Conservation (phyloP, 2,329 filamentous ascomycete genomes). For the Sporothrix phasma region DNA sequence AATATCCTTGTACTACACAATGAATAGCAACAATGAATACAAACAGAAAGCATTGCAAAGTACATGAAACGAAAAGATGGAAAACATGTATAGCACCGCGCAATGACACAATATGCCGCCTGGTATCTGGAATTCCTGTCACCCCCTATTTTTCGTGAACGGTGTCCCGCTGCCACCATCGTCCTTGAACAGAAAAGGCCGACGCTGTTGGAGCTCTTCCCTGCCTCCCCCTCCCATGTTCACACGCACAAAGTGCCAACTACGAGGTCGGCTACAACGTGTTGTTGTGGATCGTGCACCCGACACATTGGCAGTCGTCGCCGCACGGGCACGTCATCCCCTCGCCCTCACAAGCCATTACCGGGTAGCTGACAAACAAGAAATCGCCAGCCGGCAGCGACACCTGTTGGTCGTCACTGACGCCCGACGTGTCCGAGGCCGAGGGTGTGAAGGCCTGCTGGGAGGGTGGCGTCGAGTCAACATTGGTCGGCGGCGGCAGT, state of each 20-base stretch:
- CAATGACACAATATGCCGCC: background rate
- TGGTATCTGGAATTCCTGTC: background rate
- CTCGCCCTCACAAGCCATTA: conserved; percentile 20
- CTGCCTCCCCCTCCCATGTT: background rate
- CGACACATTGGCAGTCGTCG: conserved; percentile 55
- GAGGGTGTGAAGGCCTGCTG: conserved; percentile 37
- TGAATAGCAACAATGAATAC: background rate
- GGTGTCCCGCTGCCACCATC: too few species aligned
- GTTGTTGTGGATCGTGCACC: conserved; percentile 56
- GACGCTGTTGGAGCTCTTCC: conserved; percentile 4
- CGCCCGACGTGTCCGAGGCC: conserved; percentile 31
- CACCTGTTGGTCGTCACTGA: conserved; percentile 42
- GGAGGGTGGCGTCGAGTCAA: conserved; percentile 21
- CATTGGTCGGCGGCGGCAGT: background rate
- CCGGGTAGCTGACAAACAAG: conserved; percentile 41
- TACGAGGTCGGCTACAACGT: background rate
- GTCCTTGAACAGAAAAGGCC: background rate
- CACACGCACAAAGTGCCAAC: background rate
- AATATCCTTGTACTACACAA: too few species aligned
- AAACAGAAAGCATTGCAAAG: background rate
- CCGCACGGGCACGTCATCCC: conserved; percentile 47
- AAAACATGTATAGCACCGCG: background rate
- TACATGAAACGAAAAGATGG: background rate
- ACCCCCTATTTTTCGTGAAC: too few species aligned
- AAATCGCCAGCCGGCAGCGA: conserved; percentile 42